Base-by-base conservation (phyloP, 2,329 filamentous ascomycete genomes). In the Beauveria sp. region DNA sequence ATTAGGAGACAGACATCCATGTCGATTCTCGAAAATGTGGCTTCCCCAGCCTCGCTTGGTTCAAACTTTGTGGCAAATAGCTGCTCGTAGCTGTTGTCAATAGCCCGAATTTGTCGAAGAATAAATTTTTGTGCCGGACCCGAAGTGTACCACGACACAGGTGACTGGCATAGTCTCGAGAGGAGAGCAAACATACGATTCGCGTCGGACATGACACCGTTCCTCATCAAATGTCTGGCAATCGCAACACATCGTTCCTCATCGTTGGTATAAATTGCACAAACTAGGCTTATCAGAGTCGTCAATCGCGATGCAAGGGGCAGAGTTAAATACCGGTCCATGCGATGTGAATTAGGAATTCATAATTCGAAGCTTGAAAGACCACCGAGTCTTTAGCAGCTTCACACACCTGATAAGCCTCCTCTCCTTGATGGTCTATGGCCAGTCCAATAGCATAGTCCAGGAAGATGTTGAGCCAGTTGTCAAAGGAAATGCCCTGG, bases 381-480 rank as follows among this genome's bases (percentile, higher is more conserved):
- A 97, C 85, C 58, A 89, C 92, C 16, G 91, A 91, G 69, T 91
- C 87, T 54, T 87, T 82, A 1, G 90, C 91, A 6, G 89, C 85
- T 63, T 92, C 85, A 66, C 96, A 87, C 8, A 91, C 84, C 55
- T 88, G 85, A 71, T 96, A 97, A 55, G 91, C 87, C 64, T 91
- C 87, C 47, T 87, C 81, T 16, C 83, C 78, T 53, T 88, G 84
- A 40, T 86, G 86, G 22, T 80, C 77, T 47, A 85, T 83, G 8
- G 92, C 89, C 37, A 94, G 81, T 5, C 87, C 80, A 53, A 97
- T 80, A 3, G 92, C 89, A 70, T 96, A 96, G 68, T 94, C 90
- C 41, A 96, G 82, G 70, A 99, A 96, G 1, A 96, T 81, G 66
- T 96, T 90, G 3, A 97, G 82, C 94, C 94, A 99, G 52, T 86